Base-by-base conservation (phyloP, 2,329 filamentous ascomycete species). In the Verticillium tricorpus region DNA sequence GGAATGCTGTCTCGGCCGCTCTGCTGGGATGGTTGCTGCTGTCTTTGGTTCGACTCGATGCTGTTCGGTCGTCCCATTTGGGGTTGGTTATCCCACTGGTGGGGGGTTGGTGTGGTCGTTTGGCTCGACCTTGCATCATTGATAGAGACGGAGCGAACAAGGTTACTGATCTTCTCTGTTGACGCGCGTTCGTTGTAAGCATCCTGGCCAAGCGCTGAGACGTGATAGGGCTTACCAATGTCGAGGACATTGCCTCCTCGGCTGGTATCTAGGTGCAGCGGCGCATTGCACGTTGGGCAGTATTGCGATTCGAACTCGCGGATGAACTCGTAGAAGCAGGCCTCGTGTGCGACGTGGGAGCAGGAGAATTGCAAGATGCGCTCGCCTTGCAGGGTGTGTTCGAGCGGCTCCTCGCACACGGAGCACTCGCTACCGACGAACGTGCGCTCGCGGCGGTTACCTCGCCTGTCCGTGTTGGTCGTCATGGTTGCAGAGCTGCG, bases 271-370 rank as follows among this genome's bases (percentile, higher is more conserved):
- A 99, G 81, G 65, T 93, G 92, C 59, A 99, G 79, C 22, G 95
- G 93, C 66, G 93, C 91, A 80, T 97, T 90, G 77, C 95, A 99
- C 67, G 91, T 90, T 32, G 95, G 95, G 77, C 95, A 99, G 71
- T 92, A 93, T 71, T 98, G 93, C 60, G 91, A 91, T 68, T 98
- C 93, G 63, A 94, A 91, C 72, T 97, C 94, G 71, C 92, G 91
- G 69, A 99, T 96, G 73, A 96, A 97, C 76, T 99, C 95, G 78
- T 98, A 98, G 74, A 99, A 98, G 77, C 95, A 99, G 39, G 94
- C 95, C 76, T 98, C 95, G 74, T 99, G 95, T 12, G 94, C 93
- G 63, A 99, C 94, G 76, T 99, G 95, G n/a, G 89, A 86, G 77
- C 95, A 99, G 6, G 93, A 96, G 71, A 99, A 95, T 74, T 98